A percentile compares a stretch with the other conserved stretches of the same genome.
Conservation (phyloP, 2,329 filamentous ascomycete species). For the Fusarium goolgardi region DNA sequence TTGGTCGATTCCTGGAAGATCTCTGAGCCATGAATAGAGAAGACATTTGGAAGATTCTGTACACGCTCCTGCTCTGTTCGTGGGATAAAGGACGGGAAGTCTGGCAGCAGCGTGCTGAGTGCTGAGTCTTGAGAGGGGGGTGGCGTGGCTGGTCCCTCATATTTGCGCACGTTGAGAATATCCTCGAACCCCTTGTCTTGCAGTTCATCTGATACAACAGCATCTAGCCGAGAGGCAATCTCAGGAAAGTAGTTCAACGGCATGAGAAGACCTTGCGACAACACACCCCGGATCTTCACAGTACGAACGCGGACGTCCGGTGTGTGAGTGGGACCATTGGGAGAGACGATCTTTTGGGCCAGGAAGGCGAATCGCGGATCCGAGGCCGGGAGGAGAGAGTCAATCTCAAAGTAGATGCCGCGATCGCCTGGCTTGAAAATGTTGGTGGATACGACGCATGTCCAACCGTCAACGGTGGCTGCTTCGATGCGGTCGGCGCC, state of each 20-base stretch:
- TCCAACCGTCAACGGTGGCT: constrained; percentile 42
- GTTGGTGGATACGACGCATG: constrained; percentile 33
- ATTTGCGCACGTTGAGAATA: constrained; percentile 38
- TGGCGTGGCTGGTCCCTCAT: constrained; percentile 14
- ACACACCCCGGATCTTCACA: constrained; percentile 26
- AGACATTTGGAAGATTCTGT: constrained; percentile 39
- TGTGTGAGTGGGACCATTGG: neutral
- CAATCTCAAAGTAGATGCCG: constrained; percentile 43
- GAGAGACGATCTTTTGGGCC: constrained; percentile 7
- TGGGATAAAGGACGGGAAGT: constrained; percentile 39
- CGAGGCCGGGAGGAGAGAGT: constrained; percentile 38
- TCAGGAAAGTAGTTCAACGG: constrained; percentile 38
- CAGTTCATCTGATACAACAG: neutral
- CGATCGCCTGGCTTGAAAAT: constrained; percentile 32
- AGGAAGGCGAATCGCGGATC: constrained; percentile 38
- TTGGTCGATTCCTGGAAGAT: constrained; percentile 54
- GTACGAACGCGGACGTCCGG: constrained; percentile 40
- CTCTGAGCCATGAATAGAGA: constrained; percentile 28
- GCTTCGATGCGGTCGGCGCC: constrained; percentile 35
- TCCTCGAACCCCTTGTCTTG: constrained; percentile 37
- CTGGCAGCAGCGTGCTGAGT: constrained; percentile 10
- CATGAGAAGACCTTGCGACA: constrained; percentile 43
- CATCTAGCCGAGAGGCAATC: constrained; percentile 4
- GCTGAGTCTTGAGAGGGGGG: neutral
- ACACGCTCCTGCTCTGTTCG: constrained; percentile 44